Conservation (phyloP, 2,329 filamentous ascomycete genomes). For the Diplodia mutila region DNA sequence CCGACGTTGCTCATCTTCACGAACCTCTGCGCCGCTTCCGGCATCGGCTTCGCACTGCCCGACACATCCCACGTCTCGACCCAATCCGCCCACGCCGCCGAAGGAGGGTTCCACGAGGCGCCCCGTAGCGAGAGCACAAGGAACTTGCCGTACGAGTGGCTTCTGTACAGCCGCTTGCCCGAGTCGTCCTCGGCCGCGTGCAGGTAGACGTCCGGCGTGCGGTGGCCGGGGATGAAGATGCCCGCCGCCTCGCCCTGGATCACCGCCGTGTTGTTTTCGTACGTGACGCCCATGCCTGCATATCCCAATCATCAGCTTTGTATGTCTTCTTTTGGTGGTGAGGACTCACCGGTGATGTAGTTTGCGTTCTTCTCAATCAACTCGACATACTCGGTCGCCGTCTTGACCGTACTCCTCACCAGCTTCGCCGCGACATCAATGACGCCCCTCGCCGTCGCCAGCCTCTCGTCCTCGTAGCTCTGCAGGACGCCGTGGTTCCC, state of each 20-base stretch:
- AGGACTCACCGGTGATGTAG: conserved; percentile 50
- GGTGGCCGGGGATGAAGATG: conserved; percentile 22
- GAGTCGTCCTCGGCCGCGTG: conserved; percentile 2
- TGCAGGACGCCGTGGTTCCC: conserved; percentile 32
- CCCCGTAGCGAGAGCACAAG: conserved; percentile 19
- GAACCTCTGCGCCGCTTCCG: not conserved
- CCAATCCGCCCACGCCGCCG: conserved; percentile 18
- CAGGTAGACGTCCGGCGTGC: conserved; percentile 22
- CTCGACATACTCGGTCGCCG: conserved; percentile 52
- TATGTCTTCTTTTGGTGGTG: too few species aligned
- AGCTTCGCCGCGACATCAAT: conserved; percentile 54
- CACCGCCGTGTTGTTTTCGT: conserved; percentile 33
- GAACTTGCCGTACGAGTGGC: conserved; percentile 23
- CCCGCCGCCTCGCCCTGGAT: conserved; percentile 18
- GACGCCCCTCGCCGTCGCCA: conserved; percentile 50
- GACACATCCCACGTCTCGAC: conserved; percentile 24
- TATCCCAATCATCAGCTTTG: not conserved
- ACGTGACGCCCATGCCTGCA: conserved; percentile 47
- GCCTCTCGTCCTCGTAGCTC: conserved; percentile 53
- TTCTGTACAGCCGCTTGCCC: conserved; percentile 8
- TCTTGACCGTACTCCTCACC: conserved; percentile 51
- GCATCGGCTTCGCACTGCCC: not conserved
- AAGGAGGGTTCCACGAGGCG: conserved; percentile 1
- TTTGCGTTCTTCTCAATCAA: conserved; percentile 55
- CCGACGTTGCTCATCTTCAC: conserved; percentile 13